These are phyloP conservation scores for Waltiozyma solani DNA, from an alignment of 1,139 yeast species.

Conservation along the genomic window DNA sequence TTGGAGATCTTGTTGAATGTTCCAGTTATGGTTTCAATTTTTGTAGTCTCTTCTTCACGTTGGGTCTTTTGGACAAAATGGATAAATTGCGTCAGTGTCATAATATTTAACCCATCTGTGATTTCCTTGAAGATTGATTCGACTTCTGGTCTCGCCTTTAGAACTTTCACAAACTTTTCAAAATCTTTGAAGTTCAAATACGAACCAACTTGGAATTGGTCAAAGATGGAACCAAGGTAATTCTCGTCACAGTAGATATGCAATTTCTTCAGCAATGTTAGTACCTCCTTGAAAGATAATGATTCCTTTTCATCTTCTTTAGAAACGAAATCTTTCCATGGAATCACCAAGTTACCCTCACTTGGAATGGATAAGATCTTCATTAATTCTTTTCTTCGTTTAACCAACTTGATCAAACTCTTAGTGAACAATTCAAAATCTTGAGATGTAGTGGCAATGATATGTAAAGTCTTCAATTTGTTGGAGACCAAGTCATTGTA, in stretches of 20 bases:
- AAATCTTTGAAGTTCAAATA: slow-evolving; percentile 60
- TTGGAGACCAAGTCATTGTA: slow-evolving; percentile 38
- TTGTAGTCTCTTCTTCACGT: slow-evolving; percentile 29
- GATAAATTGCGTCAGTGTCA: slow-evolving; percentile 31
- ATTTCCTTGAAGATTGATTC: slow-evolving; percentile 27
- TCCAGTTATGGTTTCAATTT: slow-evolving; percentile 15
- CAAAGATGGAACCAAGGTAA: slow-evolving; percentile 33
- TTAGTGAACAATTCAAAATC: slow-evolving; percentile 48
- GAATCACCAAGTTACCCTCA: slow-evolving; percentile 44
- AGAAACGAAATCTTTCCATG: slow-evolving; percentile 43
- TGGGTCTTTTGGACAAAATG: slow-evolving; percentile 43
- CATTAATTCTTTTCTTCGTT: slow-evolving; percentile 41
- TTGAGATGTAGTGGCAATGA: slow-evolving; percentile 56
- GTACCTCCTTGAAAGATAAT: slow-evolving; percentile 59
- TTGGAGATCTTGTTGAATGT: slow-evolving; percentile 38
- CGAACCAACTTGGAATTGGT: slow-evolving; percentile 21
- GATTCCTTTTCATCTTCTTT: slow-evolving; percentile 25
- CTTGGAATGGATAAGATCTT: slow-evolving; percentile 35
- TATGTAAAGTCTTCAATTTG: slow-evolving; percentile 57
- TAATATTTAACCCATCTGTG: slow-evolving; percentile 8
- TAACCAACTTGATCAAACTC: slow-evolving; percentile 35
- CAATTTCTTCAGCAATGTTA: slow-evolving; percentile 51
- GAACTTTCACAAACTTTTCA: slow-evolving; percentile 51
- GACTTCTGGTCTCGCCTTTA: slow-evolving; percentile 43
- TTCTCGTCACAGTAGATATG: slow-evolving; percentile 52